Base-by-base conservation (phyloP, 2,329 filamentous ascomycete genomes). In the Pyrenophora tritici-repentis region DNA sequence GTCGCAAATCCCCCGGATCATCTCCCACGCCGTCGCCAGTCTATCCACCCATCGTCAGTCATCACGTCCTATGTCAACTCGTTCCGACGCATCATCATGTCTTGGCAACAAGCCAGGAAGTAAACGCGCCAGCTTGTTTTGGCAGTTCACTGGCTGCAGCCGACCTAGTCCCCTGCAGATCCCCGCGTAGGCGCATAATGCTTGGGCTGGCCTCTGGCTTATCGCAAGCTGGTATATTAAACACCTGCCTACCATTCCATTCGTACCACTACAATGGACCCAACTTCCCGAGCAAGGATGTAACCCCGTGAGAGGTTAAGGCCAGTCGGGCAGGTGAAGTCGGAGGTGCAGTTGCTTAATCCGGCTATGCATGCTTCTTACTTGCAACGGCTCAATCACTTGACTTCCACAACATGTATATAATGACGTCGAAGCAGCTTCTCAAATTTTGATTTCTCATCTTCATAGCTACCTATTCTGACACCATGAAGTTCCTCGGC, bases 401-500 rank as follows among this genome's bases (percentile, higher is more conserved):
- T 36, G 37, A 34, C 24, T 18, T 33, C n/a, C 41, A 18, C 24
- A 9, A 20, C 13, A n/a, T 31, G 12, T 46, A 50, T 48, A 42
- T 45, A 50, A n/a, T 22, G 26, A 38, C 34, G 32, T 22, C n/a
- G 6, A 29, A 18, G 22, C 24, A 33, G 13, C 36, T 16, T 17
- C 8, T 29, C 42, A 16, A 16, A 18, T 34, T 34, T 47, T 42
- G 16, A n/a, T 32, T 10, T 26, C 3, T 44, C 49, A 45, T 42
- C 46, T 14, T 3, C 9, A 35, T 44, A 34, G 10, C 35, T 43
- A 38, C 33, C 42, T 35, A n/a, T 17, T 32, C 35, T 17, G 37
- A 43, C 42, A 42, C 33, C 53, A 73, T 73, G 70, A 72, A 68
- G 65, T 55, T 71, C 42, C 58, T 70, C 44, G 52, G 58, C 41